phyloP scores from a whole-genome alignment of 306 rosid species.

The Neltuma alba region DNA sequence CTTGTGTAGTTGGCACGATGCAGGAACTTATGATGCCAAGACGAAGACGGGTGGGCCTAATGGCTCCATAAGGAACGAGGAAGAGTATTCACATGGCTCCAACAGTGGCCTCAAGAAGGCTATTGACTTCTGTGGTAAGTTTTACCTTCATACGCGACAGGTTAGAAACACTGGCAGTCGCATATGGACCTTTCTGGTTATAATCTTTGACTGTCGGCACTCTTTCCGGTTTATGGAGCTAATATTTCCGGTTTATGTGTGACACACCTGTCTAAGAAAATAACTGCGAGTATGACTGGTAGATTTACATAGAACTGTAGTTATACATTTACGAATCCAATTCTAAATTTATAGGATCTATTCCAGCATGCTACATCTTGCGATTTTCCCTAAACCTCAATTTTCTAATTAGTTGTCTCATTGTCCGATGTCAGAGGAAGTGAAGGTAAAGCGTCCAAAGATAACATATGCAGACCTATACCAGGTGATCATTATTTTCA shows the following conservation, averaged over 20 bases:
- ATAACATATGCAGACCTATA: constrained; percentile 73
- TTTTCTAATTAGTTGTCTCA: constrained; percentile 19
- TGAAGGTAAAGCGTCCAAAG: constrained; percentile 59
- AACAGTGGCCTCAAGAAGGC: constrained; percentile 92
- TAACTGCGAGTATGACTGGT: neutral
- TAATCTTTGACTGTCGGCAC: neutral
- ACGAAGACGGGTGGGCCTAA: constrained; percentile 90
- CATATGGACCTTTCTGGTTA: neutral
- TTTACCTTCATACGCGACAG: neutral
- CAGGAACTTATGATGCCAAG: constrained; percentile 82
- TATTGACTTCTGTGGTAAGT: constrained; percentile 83
- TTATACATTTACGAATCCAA: neutral
- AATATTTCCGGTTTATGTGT: neutral
- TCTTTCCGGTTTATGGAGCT: neutral
- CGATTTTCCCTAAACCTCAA: neutral
- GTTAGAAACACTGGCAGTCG: neutral
- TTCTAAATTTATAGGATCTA: neutral
- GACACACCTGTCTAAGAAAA: neutral
- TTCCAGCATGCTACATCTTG: neutral
- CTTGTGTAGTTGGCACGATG: constrained; percentile 88
- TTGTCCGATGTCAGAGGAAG: constrained; percentile 60
- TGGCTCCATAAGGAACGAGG: constrained; percentile 86
- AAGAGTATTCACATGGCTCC: constrained; percentile 79
- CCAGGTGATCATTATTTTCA: constrained; percentile 56
- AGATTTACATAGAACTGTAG: neutral